Evolutionary conservation across 2,329 filamentous ascomycete genomes (phyloP).

Genomic region (Trichoderma gracile): DNA sequence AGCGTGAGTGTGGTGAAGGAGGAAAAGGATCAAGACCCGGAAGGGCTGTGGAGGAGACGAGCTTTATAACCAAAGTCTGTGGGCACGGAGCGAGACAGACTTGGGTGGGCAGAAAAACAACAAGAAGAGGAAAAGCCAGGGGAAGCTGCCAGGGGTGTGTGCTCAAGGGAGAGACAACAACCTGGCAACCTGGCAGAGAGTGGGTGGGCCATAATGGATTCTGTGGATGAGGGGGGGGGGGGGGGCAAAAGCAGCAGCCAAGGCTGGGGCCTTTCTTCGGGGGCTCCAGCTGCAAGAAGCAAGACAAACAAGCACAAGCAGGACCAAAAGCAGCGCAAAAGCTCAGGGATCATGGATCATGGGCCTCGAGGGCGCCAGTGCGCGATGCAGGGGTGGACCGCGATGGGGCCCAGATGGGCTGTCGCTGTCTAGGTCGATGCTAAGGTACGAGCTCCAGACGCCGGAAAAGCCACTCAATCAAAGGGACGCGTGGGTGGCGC

Average conservation of each 20-base stretch:
- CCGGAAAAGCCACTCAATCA: conserved; percentile 21
- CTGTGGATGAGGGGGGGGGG: background rate
- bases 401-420: background rate
- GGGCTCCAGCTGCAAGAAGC: conserved; percentile 17
- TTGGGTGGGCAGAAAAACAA: background rate
- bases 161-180: conserved; percentile 7
- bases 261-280: background rate
- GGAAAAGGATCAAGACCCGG: conserved; percentile 35
- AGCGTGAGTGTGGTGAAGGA: conserved; percentile 50
- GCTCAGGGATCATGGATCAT: conserved; percentile 13
- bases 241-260: conserved; percentile 6
- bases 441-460: background rate
- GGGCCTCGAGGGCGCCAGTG: conserved; percentile 5
- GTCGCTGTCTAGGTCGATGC: background rate
- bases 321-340: background rate
- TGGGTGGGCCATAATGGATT: conserved; percentile 7
- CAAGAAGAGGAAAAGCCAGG: background rate
- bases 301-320: conserved; percentile 11
- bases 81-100: conserved; percentile 23
- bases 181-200: background rate
- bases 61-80: conserved; percentile 50
- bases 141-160: conserved; percentile 8
- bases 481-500: conserved; percentile 17
- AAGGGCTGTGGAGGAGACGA: conserved; percentile 43
- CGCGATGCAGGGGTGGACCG: conserved; percentile 21